Conservation (phyloP, 2,329 filamentous ascomycete species). For the Teratosphaeria zuluensis region DNA sequence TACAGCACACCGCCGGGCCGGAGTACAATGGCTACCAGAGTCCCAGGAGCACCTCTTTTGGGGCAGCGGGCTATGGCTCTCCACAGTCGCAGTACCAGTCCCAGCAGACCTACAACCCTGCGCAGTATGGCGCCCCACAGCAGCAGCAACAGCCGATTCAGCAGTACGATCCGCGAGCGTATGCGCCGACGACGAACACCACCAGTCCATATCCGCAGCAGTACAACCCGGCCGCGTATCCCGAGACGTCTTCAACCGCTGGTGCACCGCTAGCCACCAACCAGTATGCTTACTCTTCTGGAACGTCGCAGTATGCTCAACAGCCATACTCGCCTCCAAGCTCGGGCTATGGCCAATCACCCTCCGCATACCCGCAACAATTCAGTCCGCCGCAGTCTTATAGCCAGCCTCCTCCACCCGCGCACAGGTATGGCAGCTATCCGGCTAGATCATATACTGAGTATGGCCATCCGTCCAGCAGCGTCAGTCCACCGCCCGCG, state of each 20-base stretch:
- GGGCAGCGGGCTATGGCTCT: not conserved
- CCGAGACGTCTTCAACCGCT: conserved; percentile 13
- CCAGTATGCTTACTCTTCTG: conserved; percentile 19
- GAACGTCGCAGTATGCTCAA: conserved; percentile 6
- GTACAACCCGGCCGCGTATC: conserved; percentile 15
- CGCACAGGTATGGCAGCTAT: conserved; percentile 8
- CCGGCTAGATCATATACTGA: conserved; percentile 13
- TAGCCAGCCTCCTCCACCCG: conserved; percentile 15
- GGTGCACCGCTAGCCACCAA: conserved; percentile 16
- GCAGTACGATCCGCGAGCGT: conserved; percentile 65
- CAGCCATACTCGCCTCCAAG: conserved; percentile 13
- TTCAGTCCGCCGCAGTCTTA: conserved; percentile 10
- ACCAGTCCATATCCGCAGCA: conserved; percentile 28
- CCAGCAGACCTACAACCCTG: conserved; percentile 48
- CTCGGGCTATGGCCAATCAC: conserved; percentile 12
- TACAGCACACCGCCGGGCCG: conserved; percentile 16
- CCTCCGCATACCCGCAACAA: conserved; percentile 2
- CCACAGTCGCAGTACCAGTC: conserved; percentile 31
- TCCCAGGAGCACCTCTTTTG: conserved; percentile 5
- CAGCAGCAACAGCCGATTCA: conserved; percentile 39
- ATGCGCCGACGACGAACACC: conserved; percentile 29
- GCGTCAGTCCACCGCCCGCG: conserved; percentile 8
- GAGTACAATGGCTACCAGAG: conserved; percentile 8
- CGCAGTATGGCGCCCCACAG: conserved; percentile 45
- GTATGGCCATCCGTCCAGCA: conserved; percentile 10